These are phyloP conservation scores for Talaromyces verruculosus DNA, from an alignment of 2,329 filamentous ascomycete genomes.

Conservation along the genomic window DNA sequence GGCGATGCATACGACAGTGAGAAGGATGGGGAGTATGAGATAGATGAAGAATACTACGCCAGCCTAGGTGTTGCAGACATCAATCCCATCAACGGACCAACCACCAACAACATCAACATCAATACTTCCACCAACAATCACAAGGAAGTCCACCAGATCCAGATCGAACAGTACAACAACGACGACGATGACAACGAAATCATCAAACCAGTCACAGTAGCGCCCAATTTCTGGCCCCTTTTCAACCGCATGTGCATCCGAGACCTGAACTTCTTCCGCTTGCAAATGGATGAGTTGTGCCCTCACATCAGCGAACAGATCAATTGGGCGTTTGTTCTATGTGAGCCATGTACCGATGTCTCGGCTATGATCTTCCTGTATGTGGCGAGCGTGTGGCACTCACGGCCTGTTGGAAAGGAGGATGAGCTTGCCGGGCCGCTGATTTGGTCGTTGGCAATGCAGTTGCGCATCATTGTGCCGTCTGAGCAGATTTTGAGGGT, in stretches of 20 bases:
- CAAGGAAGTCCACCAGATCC: not conserved
- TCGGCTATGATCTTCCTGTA: constrained; percentile 15
- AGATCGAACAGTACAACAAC: not conserved
- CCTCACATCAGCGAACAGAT: constrained; percentile 19
- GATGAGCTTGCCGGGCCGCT: not conserved
- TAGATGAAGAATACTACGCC: not conserved
- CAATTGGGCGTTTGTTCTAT: constrained; percentile 25
- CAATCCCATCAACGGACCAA: not conserved
- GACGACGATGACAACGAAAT: not conserved
- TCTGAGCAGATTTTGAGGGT: not conserved
- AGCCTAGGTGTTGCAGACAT: not conserved
- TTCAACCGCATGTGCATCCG: not conserved
- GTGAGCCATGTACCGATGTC: constrained; percentile 14
- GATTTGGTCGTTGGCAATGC: not conserved
- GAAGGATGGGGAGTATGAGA: not conserved
- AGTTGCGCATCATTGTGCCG: not conserved
- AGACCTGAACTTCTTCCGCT: constrained; percentile 1
- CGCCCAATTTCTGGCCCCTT: constrained; percentile 9
- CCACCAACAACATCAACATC: not conserved
- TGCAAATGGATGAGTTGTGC: not conserved
- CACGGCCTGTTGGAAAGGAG: not conserved
- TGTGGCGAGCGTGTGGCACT: not conserved
- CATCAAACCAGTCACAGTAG: not conserved
- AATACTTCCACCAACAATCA: not conserved
- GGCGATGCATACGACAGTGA: not conserved